phyloP scores from a whole-genome alignment of 768 basidiomycete genomes.

The Pleurotus pulmonarius region DNA sequence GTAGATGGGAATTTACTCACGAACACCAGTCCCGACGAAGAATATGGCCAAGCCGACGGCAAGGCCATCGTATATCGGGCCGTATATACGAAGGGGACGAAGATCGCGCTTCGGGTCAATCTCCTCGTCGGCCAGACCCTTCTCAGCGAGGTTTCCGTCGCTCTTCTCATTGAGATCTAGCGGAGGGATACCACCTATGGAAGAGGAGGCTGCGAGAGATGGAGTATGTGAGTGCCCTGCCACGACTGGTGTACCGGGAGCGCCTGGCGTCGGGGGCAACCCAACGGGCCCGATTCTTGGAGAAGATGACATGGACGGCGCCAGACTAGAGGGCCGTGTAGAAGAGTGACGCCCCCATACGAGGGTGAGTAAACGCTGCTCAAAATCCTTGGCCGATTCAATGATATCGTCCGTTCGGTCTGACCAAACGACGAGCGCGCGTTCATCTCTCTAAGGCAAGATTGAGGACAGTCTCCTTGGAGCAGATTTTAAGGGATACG shows the following conservation, averaged over 20 bases:
- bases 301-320: conserved; percentile 25
- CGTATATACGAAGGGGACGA: conserved; percentile 8
- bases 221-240: conserved; percentile 13
- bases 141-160: conserved; percentile 8
- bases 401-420: conserved; percentile 69
- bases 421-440: conserved; percentile 79
- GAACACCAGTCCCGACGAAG: conserved; percentile 6
- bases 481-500: conserved; percentile 12
- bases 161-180: conserved; percentile 32
- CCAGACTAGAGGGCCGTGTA: conserved; percentile 8
- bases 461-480: background rate
- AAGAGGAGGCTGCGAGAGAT: conserved; percentile 14
- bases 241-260: conserved; percentile 11
- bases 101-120: conserved; percentile 16
- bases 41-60: background rate
- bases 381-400: conserved; percentile 66
- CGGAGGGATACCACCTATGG: background rate
- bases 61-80: conserved; percentile 9
- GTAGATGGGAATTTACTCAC: conserved; percentile 12
- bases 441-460: conserved; percentile 55
- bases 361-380: conserved; percentile 75
- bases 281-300: conserved; percentile 49
- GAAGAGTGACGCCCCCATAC: conserved; percentile 59
- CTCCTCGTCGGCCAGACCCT: conserved; percentile 17
- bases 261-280: conserved; percentile 51